These are phyloP conservation scores for Schizochytrium sp. DNA, from an alignment of 108 stramenopile species.

Conservation along the genomic window DNA sequence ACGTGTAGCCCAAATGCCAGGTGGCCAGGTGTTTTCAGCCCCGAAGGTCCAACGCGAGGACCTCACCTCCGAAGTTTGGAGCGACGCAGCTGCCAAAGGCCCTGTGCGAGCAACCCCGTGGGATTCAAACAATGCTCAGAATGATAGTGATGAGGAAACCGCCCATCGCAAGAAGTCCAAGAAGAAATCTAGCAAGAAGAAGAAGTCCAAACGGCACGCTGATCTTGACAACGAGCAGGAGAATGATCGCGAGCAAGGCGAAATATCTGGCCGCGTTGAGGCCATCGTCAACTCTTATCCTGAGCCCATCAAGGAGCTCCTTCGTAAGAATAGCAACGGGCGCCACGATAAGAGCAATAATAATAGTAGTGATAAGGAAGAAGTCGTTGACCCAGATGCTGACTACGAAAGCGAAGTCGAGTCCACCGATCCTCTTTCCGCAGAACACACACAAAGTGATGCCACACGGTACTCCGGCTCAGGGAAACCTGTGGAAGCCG, in stretches of 20 bases:
- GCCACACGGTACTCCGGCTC: not conserved
- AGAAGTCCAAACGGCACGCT: not conserved
- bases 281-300: no score
- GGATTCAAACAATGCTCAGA: not conserved
- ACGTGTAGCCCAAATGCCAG: not conserved
- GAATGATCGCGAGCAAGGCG: no score
- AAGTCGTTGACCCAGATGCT: no score
- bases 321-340: no score
- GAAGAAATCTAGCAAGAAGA: slow-evolving; percentile 10
- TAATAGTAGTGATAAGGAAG: no score
- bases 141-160: not conserved
- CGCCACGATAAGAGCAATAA: no score
- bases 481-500: not conserved
- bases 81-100: not conserved
- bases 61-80: slow-evolving; percentile 49
- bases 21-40: slow-evolving; percentile 13
- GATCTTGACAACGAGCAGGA: not conserved
- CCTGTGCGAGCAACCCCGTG: slow-evolving; percentile 16
- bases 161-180: not conserved
- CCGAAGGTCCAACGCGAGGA: not conserved
- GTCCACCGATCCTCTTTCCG: not conserved
- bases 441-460: not conserved
- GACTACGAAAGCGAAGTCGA: slow-evolving; percentile 15
- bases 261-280: no score
- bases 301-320: no score